Percentiles rank a stretch among this genome's conserved stretches.
These are phyloP conservation scores for Vanilla planifolia DNA, from an alignment of 106 monocot species.

Conservation along the genomic window DNA sequence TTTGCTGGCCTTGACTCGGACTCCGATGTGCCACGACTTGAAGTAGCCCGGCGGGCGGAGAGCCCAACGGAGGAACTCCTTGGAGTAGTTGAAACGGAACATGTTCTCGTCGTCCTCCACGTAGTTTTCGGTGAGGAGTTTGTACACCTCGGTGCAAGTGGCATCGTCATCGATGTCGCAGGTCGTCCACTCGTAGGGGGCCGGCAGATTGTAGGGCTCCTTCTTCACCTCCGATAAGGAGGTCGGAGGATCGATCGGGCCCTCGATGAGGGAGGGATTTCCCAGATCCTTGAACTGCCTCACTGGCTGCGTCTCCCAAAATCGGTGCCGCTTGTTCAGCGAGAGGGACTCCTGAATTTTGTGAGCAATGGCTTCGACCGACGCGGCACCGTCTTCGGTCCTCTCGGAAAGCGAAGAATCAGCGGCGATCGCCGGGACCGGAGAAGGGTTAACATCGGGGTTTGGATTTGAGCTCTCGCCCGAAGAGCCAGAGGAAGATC, in stretches of 20 bases:
- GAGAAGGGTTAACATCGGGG: neutral
- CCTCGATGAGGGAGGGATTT: slow-evolving; percentile 44
- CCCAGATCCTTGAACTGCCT: slow-evolving; percentile 73
- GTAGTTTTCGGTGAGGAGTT: slow-evolving; percentile 71
- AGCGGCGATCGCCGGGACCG: neutral
- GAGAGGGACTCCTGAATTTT: slow-evolving; percentile 51
- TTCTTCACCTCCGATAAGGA: slow-evolving; percentile 49
- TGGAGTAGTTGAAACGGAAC: slow-evolving; percentile 90
- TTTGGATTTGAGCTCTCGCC: neutral
- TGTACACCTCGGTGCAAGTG: slow-evolving; percentile 59
- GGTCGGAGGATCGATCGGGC: slow-evolving; percentile 60
- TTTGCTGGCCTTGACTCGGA: slow-evolving; percentile 45
- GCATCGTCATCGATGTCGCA: slow-evolving; percentile 60
- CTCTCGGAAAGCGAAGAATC: neutral
- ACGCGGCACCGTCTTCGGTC: neutral
- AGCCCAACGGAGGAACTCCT: slow-evolving; percentile 75
- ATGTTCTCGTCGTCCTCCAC: slow-evolving; percentile 95
- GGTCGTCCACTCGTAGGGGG: slow-evolving; percentile 70
- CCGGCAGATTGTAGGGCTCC: slow-evolving; percentile 74
- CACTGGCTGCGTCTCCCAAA: slow-evolving; percentile 93
- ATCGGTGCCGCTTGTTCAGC: slow-evolving; percentile 45
- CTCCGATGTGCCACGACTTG: slow-evolving; percentile 82
- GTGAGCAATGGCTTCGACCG: slow-evolving; percentile 41
- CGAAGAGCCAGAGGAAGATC: neutral
- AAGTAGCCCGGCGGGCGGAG: slow-evolving; percentile 69